Base-by-base conservation (phyloP, 371 early-diverging fungal genomes). In the Mortierella sp. region DNA sequence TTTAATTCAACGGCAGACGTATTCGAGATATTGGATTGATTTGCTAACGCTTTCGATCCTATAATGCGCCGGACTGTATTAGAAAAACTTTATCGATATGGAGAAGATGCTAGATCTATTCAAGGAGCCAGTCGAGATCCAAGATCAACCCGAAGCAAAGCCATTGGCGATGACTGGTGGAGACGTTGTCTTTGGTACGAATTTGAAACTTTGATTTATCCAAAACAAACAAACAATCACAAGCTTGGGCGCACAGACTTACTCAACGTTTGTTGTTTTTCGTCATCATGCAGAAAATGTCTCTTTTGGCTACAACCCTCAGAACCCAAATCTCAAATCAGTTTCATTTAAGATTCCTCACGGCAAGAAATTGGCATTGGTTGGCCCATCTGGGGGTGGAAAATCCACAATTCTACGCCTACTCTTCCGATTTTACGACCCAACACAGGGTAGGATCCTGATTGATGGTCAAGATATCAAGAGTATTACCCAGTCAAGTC, bases 381-480 rank as follows among this genome's bases (percentile, higher is more conserved):
- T 97, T 5, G 98, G 98, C 0, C 94, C 96, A 0, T 90, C 91
- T 23, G 98, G 98, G 22, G 93, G 95, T 72, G 97, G 93, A 22
- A 97, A 98, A 85, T 93, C 93, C 32, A 96, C 97, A 1, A 92
- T 97, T 32, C 81, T 97, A 34, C 91, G 95, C n/a, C 91, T 94
- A 34, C 87, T 96, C 37, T 97, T 94, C 86, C 94, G 95, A 34
- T 97, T 97, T 83, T 96, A 96, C 76, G 96, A 96, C 64, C 91
- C 93, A 9, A 83, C 88, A 23, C 60, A 79, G 2, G 99, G 99
- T 28, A 82, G 85, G 26, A 95, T 99, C 40, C 72, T 85, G 66
- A 92, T 99, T 53, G 97, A 99, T 80, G 96, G 95, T 1, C 92
- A 93, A 80, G 94, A 97, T 72, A 91, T 99, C 65, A 83, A 87